Evolutionary conservation across 768 basidiomycete species (phyloP), one percentile per base, ranked within the genome.

Genomic region (Cystofilobasidium capitatum): DNA sequence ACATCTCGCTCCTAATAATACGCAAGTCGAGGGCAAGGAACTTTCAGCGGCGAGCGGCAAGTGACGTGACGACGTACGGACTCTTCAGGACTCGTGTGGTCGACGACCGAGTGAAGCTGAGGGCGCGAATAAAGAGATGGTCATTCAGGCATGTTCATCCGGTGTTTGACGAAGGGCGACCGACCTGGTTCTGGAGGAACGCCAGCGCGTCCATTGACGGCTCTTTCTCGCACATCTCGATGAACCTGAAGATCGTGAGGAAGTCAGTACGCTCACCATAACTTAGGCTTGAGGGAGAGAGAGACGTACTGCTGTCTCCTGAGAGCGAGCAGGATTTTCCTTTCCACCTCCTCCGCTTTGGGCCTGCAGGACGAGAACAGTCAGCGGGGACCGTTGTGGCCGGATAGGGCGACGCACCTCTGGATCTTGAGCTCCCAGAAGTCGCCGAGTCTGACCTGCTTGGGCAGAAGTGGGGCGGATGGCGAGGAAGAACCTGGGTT

Each of bases 361-460:
- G 22, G 24, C 14, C 26, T 31, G 31, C 7, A 26, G 3, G 16
- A n/a, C 31, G 26, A 39, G 1, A 16, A 42, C 7, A 2, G 2
- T 24, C 14, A 36, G 10, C 39, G 42, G 40, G 36, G n/a, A 10
- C 7, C 20, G 31, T 20, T 7, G 22, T 39, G 1, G 1, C 14
- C 3, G 0, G 14, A 29, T 13, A 26, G 16, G 9, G 26, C 8
- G 35, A 55, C 62, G 2, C 26, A 64, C 62, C 62, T 36, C 47
- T 59, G 44, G 24, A 66, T 60, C 59, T 66, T 54, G 26, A 66
- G 45, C 17, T 59, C 44, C 65, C 65, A 66, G 49, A 59, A 66
- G 49, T 66, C 65, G 6, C 45, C 42, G 2, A 66, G 45, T 6
- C 65, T 58, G 36, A 44, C 47, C 20, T 49, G 47, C 7, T 60